phyloP scores from a whole-genome alignment of 2,329 filamentous ascomycete species.

The Cladorrhinum sp. region DNA sequence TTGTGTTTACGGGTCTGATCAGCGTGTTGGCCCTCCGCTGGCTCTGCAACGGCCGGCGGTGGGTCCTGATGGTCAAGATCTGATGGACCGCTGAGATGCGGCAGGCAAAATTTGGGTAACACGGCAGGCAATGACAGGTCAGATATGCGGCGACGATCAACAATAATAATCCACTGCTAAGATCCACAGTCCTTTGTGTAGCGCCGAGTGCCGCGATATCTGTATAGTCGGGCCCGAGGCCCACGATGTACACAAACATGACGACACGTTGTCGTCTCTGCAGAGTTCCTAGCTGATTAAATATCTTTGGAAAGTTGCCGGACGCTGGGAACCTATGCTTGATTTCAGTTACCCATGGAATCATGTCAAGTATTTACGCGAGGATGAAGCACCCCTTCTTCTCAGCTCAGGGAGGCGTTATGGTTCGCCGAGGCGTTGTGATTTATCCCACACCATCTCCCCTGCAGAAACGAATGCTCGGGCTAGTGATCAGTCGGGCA shows the following conservation, averaged over 20 bases:
- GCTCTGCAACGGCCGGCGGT: conserved; percentile 21
- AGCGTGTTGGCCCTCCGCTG: conserved; percentile 25
- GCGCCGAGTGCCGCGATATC: no score
- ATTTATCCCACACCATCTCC: no score
- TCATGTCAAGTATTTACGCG: no score
- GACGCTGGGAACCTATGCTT: not conserved
- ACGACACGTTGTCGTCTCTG: not conserved
- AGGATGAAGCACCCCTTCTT: no score
- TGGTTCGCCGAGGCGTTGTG: no score
- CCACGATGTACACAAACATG: not conserved
- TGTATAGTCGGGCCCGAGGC: not conserved
- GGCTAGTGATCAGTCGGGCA: no score
- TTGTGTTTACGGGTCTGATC: conserved; percentile 26
- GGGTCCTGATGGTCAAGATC: conserved; percentile 23
- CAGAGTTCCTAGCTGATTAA: not conserved
- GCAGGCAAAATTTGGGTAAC: not conserved
- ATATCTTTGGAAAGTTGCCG: not conserved
- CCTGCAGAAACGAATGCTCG: not conserved
- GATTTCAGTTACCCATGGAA: no score
- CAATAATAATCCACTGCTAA: no score
- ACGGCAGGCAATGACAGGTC: not conserved
- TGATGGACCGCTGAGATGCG: conserved; percentile 7
- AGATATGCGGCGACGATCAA: not conserved
- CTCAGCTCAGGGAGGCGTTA: no score
- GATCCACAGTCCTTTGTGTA: no score